Conservation (phyloP, 2,329 filamentous ascomycete species). For the Podosphaera xanthii region DNA sequence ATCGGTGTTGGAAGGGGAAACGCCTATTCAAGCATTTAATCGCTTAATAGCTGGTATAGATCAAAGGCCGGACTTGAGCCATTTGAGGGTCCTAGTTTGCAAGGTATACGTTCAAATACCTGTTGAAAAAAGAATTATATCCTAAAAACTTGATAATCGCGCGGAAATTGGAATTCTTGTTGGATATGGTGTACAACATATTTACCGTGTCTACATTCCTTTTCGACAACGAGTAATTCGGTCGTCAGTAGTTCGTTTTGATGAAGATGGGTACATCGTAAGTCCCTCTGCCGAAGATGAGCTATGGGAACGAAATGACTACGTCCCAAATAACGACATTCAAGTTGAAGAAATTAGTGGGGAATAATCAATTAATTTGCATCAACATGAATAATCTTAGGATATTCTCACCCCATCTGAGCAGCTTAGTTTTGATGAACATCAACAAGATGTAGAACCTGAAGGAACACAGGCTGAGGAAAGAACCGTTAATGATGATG, state of each 20-base stretch:
- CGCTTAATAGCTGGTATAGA: neutral
- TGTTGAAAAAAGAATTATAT: neutral
- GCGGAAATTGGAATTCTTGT: neutral
- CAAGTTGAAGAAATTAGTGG: conserved; percentile 1
- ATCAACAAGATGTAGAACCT: neutral
- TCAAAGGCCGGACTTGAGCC: neutral
- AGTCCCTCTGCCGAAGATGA: no score
- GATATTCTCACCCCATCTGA: neutral
- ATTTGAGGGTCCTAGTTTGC: neutral
- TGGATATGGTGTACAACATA: neutral
- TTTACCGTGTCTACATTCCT: neutral
- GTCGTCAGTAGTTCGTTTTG: neutral
- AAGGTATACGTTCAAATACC: neutral
- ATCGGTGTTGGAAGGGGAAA: neutral
- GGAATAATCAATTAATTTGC: neutral
- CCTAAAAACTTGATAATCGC: neutral
- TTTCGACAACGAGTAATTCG: neutral
- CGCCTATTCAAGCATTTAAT: neutral
- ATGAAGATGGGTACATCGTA: neutral
- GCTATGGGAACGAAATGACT: no score
- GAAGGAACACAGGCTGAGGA: neutral
- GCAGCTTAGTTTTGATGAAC: conserved; percentile 1
- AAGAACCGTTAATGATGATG: neutral
- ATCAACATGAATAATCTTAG: neutral
- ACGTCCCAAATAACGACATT: neutral